These are phyloP conservation scores for Apostasia shenzhenica DNA, from an alignment of 106 monocot species.

Conservation along the genomic window DNA sequence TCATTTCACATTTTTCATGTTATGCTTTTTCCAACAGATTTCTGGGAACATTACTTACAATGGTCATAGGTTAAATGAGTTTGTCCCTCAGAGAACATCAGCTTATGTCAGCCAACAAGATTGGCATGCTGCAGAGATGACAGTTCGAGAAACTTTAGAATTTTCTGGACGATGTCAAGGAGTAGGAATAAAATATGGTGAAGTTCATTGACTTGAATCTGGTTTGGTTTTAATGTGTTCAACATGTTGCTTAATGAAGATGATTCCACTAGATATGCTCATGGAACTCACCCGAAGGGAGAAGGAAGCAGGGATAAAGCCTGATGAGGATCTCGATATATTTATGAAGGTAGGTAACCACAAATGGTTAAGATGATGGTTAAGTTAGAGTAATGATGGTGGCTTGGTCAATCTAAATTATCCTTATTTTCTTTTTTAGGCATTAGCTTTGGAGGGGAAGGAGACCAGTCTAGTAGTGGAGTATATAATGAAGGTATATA, in stretches of 20 bases:
- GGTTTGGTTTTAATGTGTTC: slow-evolving; percentile 1
- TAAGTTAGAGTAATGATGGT: no score
- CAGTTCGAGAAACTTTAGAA: slow-evolving; percentile 91
- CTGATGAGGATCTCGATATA: slow-evolving; percentile 97
- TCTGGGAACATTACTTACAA: slow-evolving; percentile 91
- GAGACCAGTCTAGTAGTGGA: slow-evolving; percentile 87
- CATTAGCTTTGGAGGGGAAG: slow-evolving; percentile 76
- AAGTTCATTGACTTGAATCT: slow-evolving; percentile 3
- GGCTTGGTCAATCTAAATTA: background rate
- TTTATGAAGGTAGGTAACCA: slow-evolving; percentile 79
- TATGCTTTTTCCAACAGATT: slow-evolving; percentile 26
- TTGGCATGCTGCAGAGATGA: slow-evolving; percentile 85
- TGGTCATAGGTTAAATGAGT: slow-evolving; percentile 73
- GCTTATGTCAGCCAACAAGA: slow-evolving; percentile 99
- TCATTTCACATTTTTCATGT: no score
- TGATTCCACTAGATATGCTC: slow-evolving; percentile 72
- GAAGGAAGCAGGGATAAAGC: slow-evolving; percentile 87
- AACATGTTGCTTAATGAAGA: slow-evolving; percentile 7
- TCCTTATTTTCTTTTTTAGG: slow-evolving; percentile 33
- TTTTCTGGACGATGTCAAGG: slow-evolving; percentile 94
- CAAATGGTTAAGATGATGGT: background rate
- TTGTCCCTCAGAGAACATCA: slow-evolving; percentile 96
- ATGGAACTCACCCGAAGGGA: slow-evolving; percentile 88
- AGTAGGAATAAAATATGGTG: slow-evolving; percentile 97
- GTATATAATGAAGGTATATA: slow-evolving; percentile 96